A percentile compares a stretch with the other conserved stretches of the same genome.
Conservation (phyloP, 129 eudicot species). For the Flaveria sonorensis region DNA sequence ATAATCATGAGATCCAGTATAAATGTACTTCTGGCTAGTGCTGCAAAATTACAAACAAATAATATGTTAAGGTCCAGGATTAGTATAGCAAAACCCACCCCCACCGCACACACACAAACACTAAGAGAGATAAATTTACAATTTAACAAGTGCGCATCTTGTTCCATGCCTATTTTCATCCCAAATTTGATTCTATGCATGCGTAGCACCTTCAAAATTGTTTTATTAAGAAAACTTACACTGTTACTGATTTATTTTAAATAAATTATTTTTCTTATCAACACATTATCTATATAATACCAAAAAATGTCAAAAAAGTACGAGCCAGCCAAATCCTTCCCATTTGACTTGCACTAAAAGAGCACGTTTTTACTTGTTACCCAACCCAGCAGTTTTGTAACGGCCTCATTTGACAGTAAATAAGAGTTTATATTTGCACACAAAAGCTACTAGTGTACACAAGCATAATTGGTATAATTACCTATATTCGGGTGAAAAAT, state of each 20-base stretch:
- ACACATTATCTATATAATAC: background rate
- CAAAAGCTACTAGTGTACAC: background rate
- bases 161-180: background rate
- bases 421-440: background rate
- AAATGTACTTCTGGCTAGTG: constrained; percentile 95
- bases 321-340: background rate
- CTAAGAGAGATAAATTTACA: background rate
- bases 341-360: background rate
- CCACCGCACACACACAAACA: background rate
- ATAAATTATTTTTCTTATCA: background rate
- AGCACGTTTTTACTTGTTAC: background rate
- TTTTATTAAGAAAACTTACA: background rate
- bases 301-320: background rate
- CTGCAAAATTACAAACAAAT: constrained; percentile 44
- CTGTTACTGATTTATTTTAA: background rate
- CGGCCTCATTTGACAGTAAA: background rate
- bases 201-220: background rate
- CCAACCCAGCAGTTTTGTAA: background rate
- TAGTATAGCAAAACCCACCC: constrained; percentile 2
- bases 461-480: constrained; percentile 18
- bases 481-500: constrained; percentile 91
- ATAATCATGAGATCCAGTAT: constrained; percentile 93
- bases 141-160: background rate
- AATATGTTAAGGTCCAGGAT: background rate
- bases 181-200: background rate